These are phyloP conservation scores for Arthrobotrys megalospora DNA, from an alignment of 2,329 filamentous ascomycete species.

Conservation along the genomic window DNA sequence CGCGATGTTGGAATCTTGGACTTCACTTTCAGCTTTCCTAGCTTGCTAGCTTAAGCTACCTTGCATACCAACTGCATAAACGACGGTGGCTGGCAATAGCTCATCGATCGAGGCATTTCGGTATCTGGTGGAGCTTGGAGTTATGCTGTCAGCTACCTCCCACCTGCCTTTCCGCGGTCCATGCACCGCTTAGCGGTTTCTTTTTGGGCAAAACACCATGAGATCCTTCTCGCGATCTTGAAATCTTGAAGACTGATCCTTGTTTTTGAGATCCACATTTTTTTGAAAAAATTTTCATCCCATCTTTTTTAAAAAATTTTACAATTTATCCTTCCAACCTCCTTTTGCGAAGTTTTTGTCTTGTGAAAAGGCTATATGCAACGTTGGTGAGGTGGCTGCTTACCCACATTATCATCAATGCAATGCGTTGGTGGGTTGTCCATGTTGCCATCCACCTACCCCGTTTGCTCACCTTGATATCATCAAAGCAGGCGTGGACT, in stretches of 20 bases:
- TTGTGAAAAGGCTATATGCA: slow-evolving; percentile 22
- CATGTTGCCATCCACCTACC: slow-evolving; percentile 14
- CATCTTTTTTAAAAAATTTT: slow-evolving; percentile 42
- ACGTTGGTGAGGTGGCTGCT: slow-evolving; percentile 34
- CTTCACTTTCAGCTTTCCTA: slow-evolving; percentile 27
- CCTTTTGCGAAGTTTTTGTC: not conserved
- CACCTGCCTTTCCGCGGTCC: slow-evolving; percentile 38
- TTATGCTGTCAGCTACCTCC: slow-evolving; percentile 2
- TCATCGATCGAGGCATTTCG: slow-evolving; percentile 25
- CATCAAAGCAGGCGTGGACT: slow-evolving; percentile 39
- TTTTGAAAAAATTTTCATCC: slow-evolving; percentile 50
- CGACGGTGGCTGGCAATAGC: slow-evolving; percentile 28
- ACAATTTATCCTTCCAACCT: slow-evolving; percentile 5
- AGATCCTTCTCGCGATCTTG: slow-evolving; percentile 26
- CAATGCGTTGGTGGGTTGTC: slow-evolving; percentile 32
- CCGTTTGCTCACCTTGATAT: slow-evolving; percentile 12
- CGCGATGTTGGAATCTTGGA: slow-evolving; percentile 29
- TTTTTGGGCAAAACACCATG: slow-evolving; percentile 29
- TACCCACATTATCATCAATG: slow-evolving; percentile 19
- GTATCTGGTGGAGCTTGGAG: slow-evolving; percentile 12
- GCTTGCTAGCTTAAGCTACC: not conserved
- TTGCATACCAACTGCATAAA: slow-evolving; percentile 30
- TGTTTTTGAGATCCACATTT: slow-evolving; percentile 38
- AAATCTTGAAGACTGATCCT: slow-evolving; percentile 13
- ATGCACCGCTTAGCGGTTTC: slow-evolving; percentile 51